These are phyloP conservation scores for Fraxinus excelsior DNA, from an alignment of 257 asterid genomes.

Conservation along the genomic window DNA sequence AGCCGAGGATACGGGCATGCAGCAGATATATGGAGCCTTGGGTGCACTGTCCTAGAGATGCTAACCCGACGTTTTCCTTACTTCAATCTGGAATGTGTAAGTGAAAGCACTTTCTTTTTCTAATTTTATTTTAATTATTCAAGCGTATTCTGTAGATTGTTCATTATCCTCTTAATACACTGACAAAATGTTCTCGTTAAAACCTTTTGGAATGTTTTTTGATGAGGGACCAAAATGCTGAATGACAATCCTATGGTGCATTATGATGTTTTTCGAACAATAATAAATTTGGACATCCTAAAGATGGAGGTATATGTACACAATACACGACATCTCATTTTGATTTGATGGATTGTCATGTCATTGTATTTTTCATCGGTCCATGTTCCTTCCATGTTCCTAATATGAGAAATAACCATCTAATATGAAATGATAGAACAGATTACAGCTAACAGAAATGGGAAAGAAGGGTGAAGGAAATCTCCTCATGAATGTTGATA, in stretches of 20 bases:
- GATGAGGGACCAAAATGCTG: not conserved
- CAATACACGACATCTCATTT: not conserved
- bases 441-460: not conserved
- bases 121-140: too few relatives aligned
- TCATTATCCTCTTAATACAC: not conserved
- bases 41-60: conserved; percentile 96
- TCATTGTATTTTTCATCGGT: not conserved
- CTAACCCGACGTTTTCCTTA: conserved; percentile 80
- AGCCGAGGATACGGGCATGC: conserved; percentile 82
- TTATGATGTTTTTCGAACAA: not conserved
- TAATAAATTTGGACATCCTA: not conserved
- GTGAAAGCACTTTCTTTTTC: conserved; percentile 27
- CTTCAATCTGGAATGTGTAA: conserved; percentile 62
- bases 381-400: not conserved
- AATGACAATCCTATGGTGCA: not conserved
- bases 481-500: not conserved
- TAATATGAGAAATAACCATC: not conserved
- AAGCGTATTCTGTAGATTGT: not conserved
- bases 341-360: not conserved
- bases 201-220: not conserved
- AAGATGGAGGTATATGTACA: not conserved
- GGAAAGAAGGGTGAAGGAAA: not conserved
- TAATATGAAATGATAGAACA: not conserved
- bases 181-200: not conserved
- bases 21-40: conserved; percentile 99